A percentile compares a stretch with the other conserved stretches of the same genome.
Evolutionary conservation across 371 early-diverging fungal genomes (phyloP).

Genomic region (Entomophthora muscae): DNA sequence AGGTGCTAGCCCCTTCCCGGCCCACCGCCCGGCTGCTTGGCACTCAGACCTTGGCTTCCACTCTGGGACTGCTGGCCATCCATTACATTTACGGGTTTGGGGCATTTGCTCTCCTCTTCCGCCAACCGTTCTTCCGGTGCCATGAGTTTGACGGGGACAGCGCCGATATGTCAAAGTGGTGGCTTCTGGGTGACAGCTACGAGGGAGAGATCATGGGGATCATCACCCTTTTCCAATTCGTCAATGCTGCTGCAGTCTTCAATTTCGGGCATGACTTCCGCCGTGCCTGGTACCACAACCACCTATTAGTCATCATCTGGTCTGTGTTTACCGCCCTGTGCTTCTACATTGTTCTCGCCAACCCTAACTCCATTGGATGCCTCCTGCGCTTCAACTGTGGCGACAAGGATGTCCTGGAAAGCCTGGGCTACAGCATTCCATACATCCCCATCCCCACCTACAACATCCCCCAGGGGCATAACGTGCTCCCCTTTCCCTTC

Average conservation of each 20-base stretch:
- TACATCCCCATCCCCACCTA: constrained; percentile 25
- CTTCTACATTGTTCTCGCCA: constrained; percentile 31
- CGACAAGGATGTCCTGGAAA: constrained; percentile 20
- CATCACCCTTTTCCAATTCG: constrained; percentile 34
- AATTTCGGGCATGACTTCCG: constrained; percentile 48
- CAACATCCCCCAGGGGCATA: constrained; percentile 40
- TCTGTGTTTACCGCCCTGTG: constrained; percentile 26
- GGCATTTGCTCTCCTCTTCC: constrained; percentile 30
- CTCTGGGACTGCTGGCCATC: constrained; percentile 39
- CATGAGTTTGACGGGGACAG: constrained; percentile 39
- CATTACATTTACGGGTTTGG: constrained; percentile 34
- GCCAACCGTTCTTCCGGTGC: constrained; percentile 50
- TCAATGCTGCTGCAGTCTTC: constrained; percentile 38
- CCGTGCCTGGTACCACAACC: constrained; percentile 31
- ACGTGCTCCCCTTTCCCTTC: constrained; percentile 38
- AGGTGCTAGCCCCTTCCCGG: constrained; percentile 26
- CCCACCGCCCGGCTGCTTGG: constrained; percentile 55
- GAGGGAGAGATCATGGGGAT: constrained; percentile 34
- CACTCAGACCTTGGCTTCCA: constrained; percentile 39
- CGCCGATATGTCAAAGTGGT: constrained; percentile 48
- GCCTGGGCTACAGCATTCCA: constrained; percentile 22
- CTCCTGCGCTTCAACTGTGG: constrained; percentile 56
- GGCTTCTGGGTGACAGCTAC: constrained; percentile 55
- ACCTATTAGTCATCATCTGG: constrained; percentile 30
- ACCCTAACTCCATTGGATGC: constrained; percentile 46